Evolutionary conservation across 495 filamentous ascomycete species (phyloP).

Genomic region (Coniosporium apollinis): DNA sequence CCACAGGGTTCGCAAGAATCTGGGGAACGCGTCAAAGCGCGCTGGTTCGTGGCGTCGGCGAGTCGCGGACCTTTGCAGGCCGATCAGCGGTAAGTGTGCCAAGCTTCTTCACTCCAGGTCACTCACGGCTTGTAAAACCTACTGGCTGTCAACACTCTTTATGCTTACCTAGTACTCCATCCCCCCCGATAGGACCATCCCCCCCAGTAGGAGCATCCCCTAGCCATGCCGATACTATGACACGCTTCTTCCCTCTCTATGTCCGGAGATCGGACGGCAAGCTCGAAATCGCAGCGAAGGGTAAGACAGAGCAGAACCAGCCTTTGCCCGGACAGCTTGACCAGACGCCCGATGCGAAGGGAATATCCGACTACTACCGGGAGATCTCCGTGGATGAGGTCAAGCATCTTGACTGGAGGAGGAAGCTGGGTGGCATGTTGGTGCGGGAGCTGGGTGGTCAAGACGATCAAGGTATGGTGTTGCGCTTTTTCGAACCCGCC

Average conservation of each 20-base stretch:
- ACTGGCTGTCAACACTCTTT: no score
- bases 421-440: conserved; percentile 37
- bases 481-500: no score
- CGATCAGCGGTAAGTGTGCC: no score
- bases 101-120: no score
- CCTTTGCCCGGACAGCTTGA: conserved; percentile 30
- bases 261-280: conserved; percentile 26
- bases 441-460: conserved; percentile 25
- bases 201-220: no score
- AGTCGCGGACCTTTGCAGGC: no score
- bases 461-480: conserved; percentile 17
- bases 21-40: no score
- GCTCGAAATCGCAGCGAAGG: conserved; percentile 14
- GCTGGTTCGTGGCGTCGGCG: no score
- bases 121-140: no score
- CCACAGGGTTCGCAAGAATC: no score
- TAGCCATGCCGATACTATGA: conserved; percentile 10
- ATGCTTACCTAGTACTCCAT: no score
- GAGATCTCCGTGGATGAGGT: conserved; percentile 22
- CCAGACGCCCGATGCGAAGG: conserved; percentile 27
- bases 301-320: conserved; percentile 25
- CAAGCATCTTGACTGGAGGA: conserved; percentile 36
- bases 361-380: conserved; percentile 32
- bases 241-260: conserved; percentile 23
- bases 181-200: no score